phyloP scores from a whole-genome alignment of 2,329 filamentous ascomycete genomes.

The Cercospora beticola region DNA sequence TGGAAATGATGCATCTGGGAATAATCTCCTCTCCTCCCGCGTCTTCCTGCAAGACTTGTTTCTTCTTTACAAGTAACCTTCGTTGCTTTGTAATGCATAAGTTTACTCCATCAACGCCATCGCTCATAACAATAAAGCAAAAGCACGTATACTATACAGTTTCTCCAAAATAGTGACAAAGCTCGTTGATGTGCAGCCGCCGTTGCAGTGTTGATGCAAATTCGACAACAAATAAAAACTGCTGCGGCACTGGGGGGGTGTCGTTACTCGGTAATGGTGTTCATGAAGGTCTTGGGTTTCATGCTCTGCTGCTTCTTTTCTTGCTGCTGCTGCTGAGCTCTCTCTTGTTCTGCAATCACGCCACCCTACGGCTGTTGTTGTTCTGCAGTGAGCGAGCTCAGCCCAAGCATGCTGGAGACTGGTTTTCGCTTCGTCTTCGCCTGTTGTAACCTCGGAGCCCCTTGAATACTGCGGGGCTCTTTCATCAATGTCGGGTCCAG shows the following conservation, averaged over 20 bases:
- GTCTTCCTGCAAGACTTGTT: not conserved
- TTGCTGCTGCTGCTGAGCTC: slow-evolving; percentile 7
- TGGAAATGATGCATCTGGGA: not conserved
- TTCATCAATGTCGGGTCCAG: slow-evolving; percentile 86
- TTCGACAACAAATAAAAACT: not conserved
- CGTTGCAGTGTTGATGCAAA: not conserved
- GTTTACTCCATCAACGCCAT: not conserved
- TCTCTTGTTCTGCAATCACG: slow-evolving; percentile 11
- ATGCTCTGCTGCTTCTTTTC: slow-evolving; percentile 7
- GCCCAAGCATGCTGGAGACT: slow-evolving; percentile 44
- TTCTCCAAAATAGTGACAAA: not conserved
- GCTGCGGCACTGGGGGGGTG: not conserved
- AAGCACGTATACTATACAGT: not conserved
- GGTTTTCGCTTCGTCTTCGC: slow-evolving; percentile 52
- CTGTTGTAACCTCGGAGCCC: slow-evolving; percentile 65
- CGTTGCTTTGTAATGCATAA: not conserved
- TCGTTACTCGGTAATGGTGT: slow-evolving; percentile 8
- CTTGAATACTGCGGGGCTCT: slow-evolving; percentile 85
- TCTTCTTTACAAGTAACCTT: not conserved
- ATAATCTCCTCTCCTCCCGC: not conserved
- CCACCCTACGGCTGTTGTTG: slow-evolving; percentile 20
- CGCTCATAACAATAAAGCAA: not conserved
- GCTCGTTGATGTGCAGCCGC: not conserved
- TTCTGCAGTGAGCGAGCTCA: slow-evolving; percentile 29
- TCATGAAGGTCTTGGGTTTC: not conserved